Base-by-base conservation (phyloP, 495 filamentous ascomycete species). In the Chaetomium cochliodes region DNA sequence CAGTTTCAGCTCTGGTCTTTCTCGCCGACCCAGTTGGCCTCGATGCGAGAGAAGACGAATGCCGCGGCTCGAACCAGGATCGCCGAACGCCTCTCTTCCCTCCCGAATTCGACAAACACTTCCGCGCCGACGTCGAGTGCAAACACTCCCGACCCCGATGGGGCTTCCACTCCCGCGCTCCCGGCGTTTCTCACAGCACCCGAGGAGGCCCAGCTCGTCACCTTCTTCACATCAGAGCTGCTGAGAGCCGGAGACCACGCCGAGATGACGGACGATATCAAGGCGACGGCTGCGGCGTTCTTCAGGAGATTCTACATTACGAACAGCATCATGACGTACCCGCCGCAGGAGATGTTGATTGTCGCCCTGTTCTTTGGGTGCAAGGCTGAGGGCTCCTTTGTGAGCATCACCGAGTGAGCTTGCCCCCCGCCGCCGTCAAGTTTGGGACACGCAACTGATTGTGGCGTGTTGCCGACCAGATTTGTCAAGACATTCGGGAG, bases 1-100 rank as follows among this genome's bases (percentile, higher is more conserved):
- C 94, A 98, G 76, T 97, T 86, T 74, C 85, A 89, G 46, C 78
- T 92, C 46, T 98, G 96, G 93, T 96, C 93, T n/a, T 98, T 92
- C 76, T 91, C 92, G 0, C 85, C 88, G 11, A 74, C 86, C 11
- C 82, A 87, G 12, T 85, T 98, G 20, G 80, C 82, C 37, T 76
- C 86, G 2, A 78, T 92, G 16, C 90, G 96, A 53, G 78, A 82
- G 33, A 86, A 83, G 18, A 96, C 94, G 12, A 97, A 97, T 75
- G 72, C 80, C 20, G 78, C 86, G 13, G 93, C 93, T 5, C 83
- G 82, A 54, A 82, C 88, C 30, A 86, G 90, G 47, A 91, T 96
- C 44, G 86, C 79, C 30, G 71, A 75, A 60, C 76, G 79, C 26
- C 65, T 80, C 37, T 25, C 63, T 2, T 50, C 63, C 39, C 49